Conservation (phyloP, 768 basidiomycete genomes). For the Pleurotus giganteus region DNA sequence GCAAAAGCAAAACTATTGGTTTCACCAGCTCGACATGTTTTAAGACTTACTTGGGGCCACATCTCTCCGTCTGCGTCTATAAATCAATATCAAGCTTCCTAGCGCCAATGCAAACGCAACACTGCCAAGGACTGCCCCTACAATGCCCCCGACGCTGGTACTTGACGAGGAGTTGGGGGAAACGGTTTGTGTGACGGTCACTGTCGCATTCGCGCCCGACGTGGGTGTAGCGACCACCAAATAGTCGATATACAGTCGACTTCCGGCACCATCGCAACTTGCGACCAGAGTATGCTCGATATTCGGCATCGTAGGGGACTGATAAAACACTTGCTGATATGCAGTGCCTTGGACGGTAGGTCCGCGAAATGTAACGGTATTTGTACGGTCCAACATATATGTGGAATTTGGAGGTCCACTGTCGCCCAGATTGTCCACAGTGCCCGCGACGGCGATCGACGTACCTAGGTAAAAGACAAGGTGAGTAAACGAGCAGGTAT, state of each 20-base stretch:
- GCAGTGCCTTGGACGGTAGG: background rate
- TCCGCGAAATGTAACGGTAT: background rate
- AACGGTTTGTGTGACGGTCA: background rate
- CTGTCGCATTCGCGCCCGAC: background rate
- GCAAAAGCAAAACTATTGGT: too few relatives aligned
- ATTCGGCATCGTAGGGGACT: background rate
- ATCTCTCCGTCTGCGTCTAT: background rate
- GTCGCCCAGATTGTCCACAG: background rate
- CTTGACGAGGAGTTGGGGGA: background rate
- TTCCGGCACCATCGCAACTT: background rate
- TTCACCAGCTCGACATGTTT: too few relatives aligned
- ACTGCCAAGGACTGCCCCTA: background rate
- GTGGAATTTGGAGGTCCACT: background rate
- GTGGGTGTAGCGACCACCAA: slow-evolving; percentile 1
- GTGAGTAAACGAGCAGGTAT: background rate
- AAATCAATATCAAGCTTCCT: background rate
- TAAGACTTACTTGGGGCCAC: too few relatives aligned
- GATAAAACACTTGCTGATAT: slow-evolving; percentile 8
- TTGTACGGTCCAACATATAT: background rate
- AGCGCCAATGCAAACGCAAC: background rate
- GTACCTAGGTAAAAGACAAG: background rate
- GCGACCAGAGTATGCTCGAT: slow-evolving; percentile 1
- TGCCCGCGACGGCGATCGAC: background rate
- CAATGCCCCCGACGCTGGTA: background rate
- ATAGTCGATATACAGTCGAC: background rate